A percentile compares a stretch with the other conserved stretches of the same genome.
Evolutionary conservation across 169 alveolate species (phyloP).

Genomic region (Amoebophrya sp.): DNA sequence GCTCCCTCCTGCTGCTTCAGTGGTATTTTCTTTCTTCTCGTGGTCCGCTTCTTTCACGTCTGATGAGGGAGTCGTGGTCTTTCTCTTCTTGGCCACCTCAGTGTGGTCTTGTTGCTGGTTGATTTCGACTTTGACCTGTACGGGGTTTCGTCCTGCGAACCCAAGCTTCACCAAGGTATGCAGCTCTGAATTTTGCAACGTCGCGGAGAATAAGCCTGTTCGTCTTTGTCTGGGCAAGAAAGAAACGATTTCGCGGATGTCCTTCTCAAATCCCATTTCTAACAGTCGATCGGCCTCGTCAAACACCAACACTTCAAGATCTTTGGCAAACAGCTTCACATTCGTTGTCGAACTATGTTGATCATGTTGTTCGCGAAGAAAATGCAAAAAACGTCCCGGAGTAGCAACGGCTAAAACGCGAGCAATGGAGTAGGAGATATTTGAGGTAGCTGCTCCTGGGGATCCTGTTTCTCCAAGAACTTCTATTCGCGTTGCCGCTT

Average conservation of each 20-base stretch:
- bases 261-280: slow-evolving; percentile 72
- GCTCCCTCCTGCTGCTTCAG: neutral
- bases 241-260: slow-evolving; percentile 60
- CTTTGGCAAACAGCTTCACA: neutral
- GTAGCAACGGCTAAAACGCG: neutral
- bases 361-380: neutral
- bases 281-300: slow-evolving; percentile 87
- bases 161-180: slow-evolving; percentile 60
- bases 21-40: neutral
- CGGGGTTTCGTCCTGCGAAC: slow-evolving; percentile 80
- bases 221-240: slow-evolving; percentile 82
- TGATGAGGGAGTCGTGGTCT: neutral
- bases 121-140: slow-evolving; percentile 25
- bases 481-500: neutral
- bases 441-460: too few relatives aligned
- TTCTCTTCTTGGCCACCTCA: neutral
- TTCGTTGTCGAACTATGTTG: neutral
- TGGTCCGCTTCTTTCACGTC: neutral
- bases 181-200: slow-evolving; percentile 64
- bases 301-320: slow-evolving; percentile 47
- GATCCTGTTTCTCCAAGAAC: too few relatives aligned
- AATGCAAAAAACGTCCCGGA: neutral
- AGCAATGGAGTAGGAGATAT: too few relatives aligned
- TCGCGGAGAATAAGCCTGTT: slow-evolving; percentile 86
- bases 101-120: neutral